Evolutionary conservation across 805 yeast genomes (phyloP), one percentile per base, ranked within the genome.

Genomic region (Saturnispora ahearnii): DNA sequence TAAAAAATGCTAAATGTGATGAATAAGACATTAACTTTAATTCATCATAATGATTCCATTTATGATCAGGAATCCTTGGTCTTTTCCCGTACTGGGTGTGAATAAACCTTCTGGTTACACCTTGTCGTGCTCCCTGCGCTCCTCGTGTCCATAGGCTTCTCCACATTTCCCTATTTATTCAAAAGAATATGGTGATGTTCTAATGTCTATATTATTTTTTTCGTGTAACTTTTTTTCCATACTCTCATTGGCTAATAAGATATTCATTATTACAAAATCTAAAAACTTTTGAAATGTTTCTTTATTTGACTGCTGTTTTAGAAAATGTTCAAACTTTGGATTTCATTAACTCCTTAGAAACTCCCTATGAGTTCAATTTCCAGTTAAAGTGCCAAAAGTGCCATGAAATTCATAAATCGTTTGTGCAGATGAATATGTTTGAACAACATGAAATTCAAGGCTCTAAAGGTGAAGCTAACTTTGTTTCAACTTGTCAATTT

Each of bases 391-490:
- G 99, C 63, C 81, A 84, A 1, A 73, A 76, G 37, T 91, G 99
- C 67, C 78, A 90, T 54, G 95, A 87, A 53, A 66, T 63, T 7
- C 95, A 91, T 64, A 77, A 76, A 21, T 86, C 88, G 57, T 78
- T 79, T 13, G 76, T 88, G 29, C 71, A 77, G 24, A 79, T 90
- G 60, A 84, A 85, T 63, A 67, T 79, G 50, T 77, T 74, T 55
- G 96, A 84, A 55, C 65, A 70, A 46, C 80, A 80, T 63, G 86
- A 81, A 26, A 70, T 87, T 26, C 63, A 76, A 1, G 88, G 87
- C 0, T 78, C 90, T 41, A 75, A 81, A 53, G 96, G 96, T 12
- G 87, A 81, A 53, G 95, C 96, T 7, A 86, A 82, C 54, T 87
- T 89, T 60, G 82, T 84, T 3, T 81, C 85, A 73, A 78, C 59